Conservation (phyloP, 2,329 filamentous ascomycete genomes). For the Nigrospora osmanthi region DNA sequence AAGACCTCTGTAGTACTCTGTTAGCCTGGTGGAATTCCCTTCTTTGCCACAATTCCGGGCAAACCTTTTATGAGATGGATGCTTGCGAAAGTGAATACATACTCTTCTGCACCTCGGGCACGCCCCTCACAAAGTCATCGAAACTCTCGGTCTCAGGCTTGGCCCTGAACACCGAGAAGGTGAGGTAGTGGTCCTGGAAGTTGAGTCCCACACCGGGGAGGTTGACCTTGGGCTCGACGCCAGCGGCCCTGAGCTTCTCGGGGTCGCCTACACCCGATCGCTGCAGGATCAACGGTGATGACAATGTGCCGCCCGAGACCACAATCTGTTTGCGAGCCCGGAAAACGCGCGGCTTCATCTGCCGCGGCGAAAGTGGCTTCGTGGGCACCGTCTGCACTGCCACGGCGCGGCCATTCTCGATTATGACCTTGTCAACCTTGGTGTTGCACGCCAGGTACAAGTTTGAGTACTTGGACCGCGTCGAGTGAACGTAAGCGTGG, state of each 20-base stretch:
- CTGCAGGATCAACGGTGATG: conserved; percentile 68
- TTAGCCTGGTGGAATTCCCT: conserved; percentile 3
- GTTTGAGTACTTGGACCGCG: conserved; percentile 61
- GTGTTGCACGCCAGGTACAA: conserved; percentile 68
- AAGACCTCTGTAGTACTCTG: conserved; percentile 43
- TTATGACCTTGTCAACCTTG: conserved; percentile 69
- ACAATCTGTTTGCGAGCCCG: conserved; percentile 67
- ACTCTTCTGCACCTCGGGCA: conserved; percentile 63
- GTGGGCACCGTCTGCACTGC: conserved; percentile 63
- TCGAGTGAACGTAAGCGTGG: conserved; percentile 72
- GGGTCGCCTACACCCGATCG: conserved; percentile 66
- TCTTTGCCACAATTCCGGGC: too few species aligned
- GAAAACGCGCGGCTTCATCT: conserved; percentile 47
- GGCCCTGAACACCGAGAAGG: conserved; percentile 62
- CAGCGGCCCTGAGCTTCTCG: conserved; percentile 60
- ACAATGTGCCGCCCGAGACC: conserved; percentile 64
- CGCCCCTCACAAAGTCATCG: conserved; percentile 71
- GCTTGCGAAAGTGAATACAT: conserved; percentile 9
- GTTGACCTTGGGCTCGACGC: conserved; percentile 62
- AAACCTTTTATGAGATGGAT: not conserved
- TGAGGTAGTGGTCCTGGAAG: conserved; percentile 71
- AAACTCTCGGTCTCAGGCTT: conserved; percentile 72
- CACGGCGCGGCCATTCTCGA: conserved; percentile 64
- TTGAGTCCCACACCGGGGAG: conserved; percentile 68
- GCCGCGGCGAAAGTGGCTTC: conserved; percentile 54